Conservation (phyloP, 1,139 yeast genomes). For the Sugiyamaella grinbergsii region DNA sequence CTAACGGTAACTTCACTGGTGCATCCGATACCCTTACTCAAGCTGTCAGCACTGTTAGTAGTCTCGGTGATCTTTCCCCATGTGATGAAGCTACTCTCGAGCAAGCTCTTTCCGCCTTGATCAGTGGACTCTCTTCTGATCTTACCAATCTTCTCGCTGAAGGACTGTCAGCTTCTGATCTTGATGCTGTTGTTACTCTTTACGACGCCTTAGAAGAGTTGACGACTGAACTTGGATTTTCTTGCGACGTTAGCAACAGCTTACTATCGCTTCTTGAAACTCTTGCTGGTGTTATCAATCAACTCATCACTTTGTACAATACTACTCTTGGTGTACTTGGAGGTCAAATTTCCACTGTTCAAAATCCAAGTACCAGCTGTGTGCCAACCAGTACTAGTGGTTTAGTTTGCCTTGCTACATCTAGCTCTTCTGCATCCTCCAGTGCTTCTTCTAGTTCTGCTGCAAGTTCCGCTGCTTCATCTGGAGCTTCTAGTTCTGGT, state of each 20-base stretch:
- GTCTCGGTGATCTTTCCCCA: conserved; percentile 16
- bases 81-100: conserved; percentile 14
- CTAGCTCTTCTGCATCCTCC: background rate
- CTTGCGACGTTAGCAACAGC: background rate
- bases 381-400: background rate
- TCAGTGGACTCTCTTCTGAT: conserved; percentile 9
- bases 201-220: conserved; percentile 5
- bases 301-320: conserved; percentile 6
- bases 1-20: conserved; percentile 12
- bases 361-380: conserved; percentile 9
- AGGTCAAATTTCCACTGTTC: conserved; percentile 10
- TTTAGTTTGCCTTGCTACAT: conserved; percentile 3
- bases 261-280: conserved; percentile 5
- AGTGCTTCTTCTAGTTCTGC: conserved; percentile 3
- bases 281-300: conserved; percentile 2
- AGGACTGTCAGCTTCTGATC: conserved; percentile 9
- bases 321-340: conserved; percentile 8
- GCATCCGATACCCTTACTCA: conserved; percentile 11
- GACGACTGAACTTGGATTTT: conserved; percentile 3
- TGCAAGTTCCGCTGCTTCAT: conserved; percentile 4
- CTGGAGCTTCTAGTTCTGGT: conserved; percentile 2
- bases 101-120: conserved; percentile 8
- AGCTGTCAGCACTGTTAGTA: conserved; percentile 13
- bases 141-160: conserved; percentile 9
- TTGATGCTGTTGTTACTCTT: conserved; percentile 11